Percentiles rank a stretch among this genome's conserved stretches.
Evolutionary conservation across 1,284 basidiomycete species (phyloP).

Genomic region (Ceratobasidium papillatum): DNA sequence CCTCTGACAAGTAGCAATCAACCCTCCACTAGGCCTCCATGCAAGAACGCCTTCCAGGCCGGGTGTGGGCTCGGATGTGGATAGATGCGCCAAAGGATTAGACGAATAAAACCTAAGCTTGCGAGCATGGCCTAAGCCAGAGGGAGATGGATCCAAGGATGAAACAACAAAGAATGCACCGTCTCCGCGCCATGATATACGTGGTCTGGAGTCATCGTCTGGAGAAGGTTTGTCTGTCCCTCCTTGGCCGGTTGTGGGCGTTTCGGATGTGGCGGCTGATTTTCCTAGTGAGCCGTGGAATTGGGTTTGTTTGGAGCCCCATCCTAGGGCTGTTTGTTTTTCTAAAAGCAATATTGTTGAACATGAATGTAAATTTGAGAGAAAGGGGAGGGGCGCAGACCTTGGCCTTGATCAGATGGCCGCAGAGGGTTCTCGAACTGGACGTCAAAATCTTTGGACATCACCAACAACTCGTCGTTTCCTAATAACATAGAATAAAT

Average conservation of each 20-base stretch:
- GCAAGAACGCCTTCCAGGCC: constrained; percentile 84
- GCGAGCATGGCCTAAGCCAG: constrained; percentile 16
- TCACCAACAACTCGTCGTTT: constrained; percentile 83
- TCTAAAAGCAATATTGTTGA: constrained; percentile 62
- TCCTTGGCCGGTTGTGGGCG: constrained; percentile 57
- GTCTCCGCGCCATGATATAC: constrained; percentile 94
- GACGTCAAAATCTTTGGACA: constrained; percentile 90
- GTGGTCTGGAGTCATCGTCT: constrained; percentile 76
- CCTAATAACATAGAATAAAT: constrained; percentile 55
- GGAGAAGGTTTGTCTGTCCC: constrained; percentile 58
- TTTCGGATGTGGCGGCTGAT: constrained; percentile 69
- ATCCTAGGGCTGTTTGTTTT: constrained; percentile 92
- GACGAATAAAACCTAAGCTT: constrained; percentile 50
- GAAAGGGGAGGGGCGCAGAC: constrained; percentile 53
- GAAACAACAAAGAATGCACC: constrained; percentile 89
- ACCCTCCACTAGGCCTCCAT: constrained; percentile 89
- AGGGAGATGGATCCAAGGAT: constrained; percentile 58
- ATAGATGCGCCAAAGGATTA: constrained; percentile 76
- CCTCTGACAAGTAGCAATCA: constrained; percentile 84
- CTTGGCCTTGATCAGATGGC: constrained; percentile 85
- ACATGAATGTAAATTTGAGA: not conserved
- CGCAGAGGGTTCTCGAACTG: constrained; percentile 80
- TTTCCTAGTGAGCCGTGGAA: constrained; percentile 98
- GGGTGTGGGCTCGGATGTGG: constrained; percentile 84
- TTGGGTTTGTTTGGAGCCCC: constrained; percentile 97